A percentile compares a stretch with the other conserved stretches of the same genome.
Evolutionary conservation across 202 grass and related monocot species (phyloP).

Genomic region (Panicum hallii): DNA sequence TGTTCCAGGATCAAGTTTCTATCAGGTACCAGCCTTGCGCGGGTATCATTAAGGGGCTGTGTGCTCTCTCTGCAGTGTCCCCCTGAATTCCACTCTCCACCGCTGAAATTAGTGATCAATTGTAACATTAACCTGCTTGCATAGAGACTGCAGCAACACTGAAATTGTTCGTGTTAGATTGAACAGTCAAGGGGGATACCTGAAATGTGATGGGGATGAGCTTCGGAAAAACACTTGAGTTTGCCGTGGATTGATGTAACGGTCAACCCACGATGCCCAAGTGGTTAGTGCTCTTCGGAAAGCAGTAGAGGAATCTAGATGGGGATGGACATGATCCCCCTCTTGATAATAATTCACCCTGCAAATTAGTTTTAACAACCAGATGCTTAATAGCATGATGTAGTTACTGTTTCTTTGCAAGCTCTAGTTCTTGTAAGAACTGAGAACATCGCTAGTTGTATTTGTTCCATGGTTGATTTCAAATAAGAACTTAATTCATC

Average conservation of each 20-base stretch:
- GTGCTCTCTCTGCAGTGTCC: constrained; percentile 85
- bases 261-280: constrained; percentile 86
- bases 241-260: constrained; percentile 55
- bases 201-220: constrained; percentile 87
- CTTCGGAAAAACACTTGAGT: constrained; percentile 91
- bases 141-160: constrained; percentile 8
- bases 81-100: constrained; percentile 88
- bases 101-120: constrained; percentile 50
- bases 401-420: not conserved
- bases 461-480: not conserved
- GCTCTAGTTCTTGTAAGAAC: constrained; percentile 7
- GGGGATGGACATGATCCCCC: constrained; percentile 64
- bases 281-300: constrained; percentile 75
- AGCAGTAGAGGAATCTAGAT: constrained; percentile 66
- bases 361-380: constrained; percentile 41
- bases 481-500: not conserved
- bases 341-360: constrained; percentile 97
- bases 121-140: constrained; percentile 8
- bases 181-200: constrained; percentile 46
- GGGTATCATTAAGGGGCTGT: constrained; percentile 58
- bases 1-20: constrained; percentile 70
- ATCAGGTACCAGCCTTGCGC: constrained; percentile 43
- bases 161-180: constrained; percentile 1
- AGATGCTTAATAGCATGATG: constrained; percentile 16
- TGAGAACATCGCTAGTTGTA: not conserved